phyloP scores from a whole-genome alignment of 331 rosid genomes.

The Cucumis variabilis region DNA sequence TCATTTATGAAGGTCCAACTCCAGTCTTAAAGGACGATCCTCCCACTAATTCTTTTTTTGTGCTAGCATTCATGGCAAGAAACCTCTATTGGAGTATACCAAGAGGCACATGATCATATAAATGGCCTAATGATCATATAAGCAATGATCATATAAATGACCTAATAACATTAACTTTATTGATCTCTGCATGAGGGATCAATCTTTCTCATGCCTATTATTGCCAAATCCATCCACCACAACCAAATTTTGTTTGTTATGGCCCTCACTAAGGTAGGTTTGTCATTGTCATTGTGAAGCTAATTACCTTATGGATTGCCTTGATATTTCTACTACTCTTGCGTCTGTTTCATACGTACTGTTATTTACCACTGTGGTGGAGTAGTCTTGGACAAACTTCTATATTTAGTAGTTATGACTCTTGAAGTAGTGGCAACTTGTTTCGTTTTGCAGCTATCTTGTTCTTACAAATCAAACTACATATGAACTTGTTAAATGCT shows the following conservation, averaged over 20 bases:
- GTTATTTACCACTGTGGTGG: neutral
- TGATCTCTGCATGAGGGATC: neutral
- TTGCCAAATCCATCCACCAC: neutral
- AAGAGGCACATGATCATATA: neutral
- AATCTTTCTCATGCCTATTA: neutral
- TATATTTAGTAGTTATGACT: neutral
- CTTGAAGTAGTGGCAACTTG: neutral
- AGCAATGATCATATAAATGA: too few relatives aligned
- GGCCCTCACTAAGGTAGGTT: too few relatives aligned
- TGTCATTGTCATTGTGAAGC: too few relatives aligned
- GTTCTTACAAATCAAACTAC: conserved; percentile 94
- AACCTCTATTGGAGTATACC: neutral
- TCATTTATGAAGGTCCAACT: too few relatives aligned
- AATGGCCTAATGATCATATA: neutral
- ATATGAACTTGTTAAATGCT: conserved; percentile 85
- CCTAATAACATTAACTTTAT: neutral
- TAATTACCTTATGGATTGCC: too few relatives aligned
- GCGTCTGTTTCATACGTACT: conserved; percentile 84
- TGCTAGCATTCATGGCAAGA: conserved; percentile 16
- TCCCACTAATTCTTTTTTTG: too few relatives aligned
- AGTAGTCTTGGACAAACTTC: neutral
- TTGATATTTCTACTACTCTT: conserved; percentile 79
- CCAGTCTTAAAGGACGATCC: too few relatives aligned
- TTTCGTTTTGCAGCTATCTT: conserved; percentile 72
- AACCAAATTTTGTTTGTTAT: conserved; percentile 7